Percentiles rank a stretch among this genome's conserved stretches.
Conservation (phyloP, 495 filamentous ascomycete species). For the Hypoxylon crocopeplum region DNA sequence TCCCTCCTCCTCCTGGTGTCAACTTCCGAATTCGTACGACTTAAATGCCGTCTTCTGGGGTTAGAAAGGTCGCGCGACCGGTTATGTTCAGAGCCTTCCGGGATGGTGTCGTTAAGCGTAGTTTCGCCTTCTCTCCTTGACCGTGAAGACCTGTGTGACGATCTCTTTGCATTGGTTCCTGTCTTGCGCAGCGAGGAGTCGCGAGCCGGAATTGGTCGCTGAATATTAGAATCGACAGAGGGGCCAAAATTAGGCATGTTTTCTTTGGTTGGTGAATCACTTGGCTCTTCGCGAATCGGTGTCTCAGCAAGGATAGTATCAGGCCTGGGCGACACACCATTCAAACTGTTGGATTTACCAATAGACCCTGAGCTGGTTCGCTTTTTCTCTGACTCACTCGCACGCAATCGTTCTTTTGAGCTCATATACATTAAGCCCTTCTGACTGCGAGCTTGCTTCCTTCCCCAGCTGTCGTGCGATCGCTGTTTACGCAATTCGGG, state of each 20-base stretch:
- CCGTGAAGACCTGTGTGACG: slow-evolving; percentile 45
- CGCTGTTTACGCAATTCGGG: slow-evolving; percentile 52
- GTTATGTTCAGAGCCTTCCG: slow-evolving; percentile 27
- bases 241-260: slow-evolving; percentile 23
- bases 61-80: slow-evolving; percentile 44
- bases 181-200: slow-evolving; percentile 73
- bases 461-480: slow-evolving; percentile 61
- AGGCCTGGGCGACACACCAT: slow-evolving; percentile 42
- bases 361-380: slow-evolving; percentile 48
- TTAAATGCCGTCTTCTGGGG: slow-evolving; percentile 35
- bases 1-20: slow-evolving; percentile 29
- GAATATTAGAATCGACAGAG: slow-evolving; percentile 27
- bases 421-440: slow-evolving; percentile 66
- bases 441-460: slow-evolving; percentile 56
- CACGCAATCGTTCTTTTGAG: slow-evolving; percentile 62
- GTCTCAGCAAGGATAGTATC: slow-evolving; percentile 60
- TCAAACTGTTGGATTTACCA: slow-evolving; percentile 43
- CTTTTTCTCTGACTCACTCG: slow-evolving; percentile 60
- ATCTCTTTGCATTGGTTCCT: slow-evolving; percentile 46
- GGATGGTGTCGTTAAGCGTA: slow-evolving; percentile 42
- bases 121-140: slow-evolving; percentile 51
- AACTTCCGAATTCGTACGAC: slow-evolving; percentile 24
- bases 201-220: slow-evolving; percentile 66
- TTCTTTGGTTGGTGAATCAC: slow-evolving; percentile 39
- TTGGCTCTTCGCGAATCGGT: slow-evolving; percentile 59